A percentile compares a stretch with the other conserved stretches of the same genome.
phyloP scores from a whole-genome alignment of 1,139 yeast species.

The Pichia sp. region DNA sequence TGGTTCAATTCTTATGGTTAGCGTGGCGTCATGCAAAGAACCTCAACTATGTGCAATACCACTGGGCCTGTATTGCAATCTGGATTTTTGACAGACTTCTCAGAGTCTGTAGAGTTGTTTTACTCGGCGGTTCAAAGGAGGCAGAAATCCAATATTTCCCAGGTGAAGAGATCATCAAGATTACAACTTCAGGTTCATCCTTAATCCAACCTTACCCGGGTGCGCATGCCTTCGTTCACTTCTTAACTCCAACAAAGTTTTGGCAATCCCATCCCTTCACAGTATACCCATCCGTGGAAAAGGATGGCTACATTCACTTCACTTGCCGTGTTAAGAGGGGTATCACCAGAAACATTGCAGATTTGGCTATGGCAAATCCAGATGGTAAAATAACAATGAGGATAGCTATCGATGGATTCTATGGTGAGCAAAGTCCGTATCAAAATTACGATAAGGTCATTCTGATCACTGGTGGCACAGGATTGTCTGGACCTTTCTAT shows the following conservation, averaged over 20 bases:
- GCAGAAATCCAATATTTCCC: conserved; percentile 42
- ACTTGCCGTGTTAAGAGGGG: conserved; percentile 36
- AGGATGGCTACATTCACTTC: conserved; percentile 24
- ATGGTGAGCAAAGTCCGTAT: conserved; percentile 48
- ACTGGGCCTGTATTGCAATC: conserved; percentile 47
- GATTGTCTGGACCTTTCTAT: conserved; percentile 48
- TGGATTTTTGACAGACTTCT: conserved; percentile 58
- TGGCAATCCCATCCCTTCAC: conserved; percentile 41
- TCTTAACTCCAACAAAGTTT: conserved; percentile 30
- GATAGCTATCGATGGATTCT: conserved; percentile 39
- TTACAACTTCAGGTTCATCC: conserved; percentile 30
- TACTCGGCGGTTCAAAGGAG: conserved; percentile 45
- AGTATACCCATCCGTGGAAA: conserved; percentile 22
- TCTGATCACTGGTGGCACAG: conserved; percentile 68
- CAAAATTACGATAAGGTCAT: conserved; percentile 49
- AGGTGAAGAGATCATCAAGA: conserved; percentile 30
- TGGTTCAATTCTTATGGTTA: conserved; percentile 47
- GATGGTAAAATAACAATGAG: conserved; percentile 4
- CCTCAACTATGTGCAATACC: conserved; percentile 40
- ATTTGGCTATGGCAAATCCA: conserved; percentile 2
- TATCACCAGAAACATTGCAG: conserved; percentile 30
- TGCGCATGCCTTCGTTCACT: conserved; percentile 45
- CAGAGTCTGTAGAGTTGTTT: conserved; percentile 41
- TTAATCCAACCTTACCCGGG: conserved; percentile 38
- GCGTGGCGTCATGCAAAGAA: conserved; percentile 51